Percentiles rank a stretch among this genome's conserved stretches.
Conservation (phyloP, 2,329 filamentous ascomycete genomes). For the Cryphonectria nitschkei region DNA sequence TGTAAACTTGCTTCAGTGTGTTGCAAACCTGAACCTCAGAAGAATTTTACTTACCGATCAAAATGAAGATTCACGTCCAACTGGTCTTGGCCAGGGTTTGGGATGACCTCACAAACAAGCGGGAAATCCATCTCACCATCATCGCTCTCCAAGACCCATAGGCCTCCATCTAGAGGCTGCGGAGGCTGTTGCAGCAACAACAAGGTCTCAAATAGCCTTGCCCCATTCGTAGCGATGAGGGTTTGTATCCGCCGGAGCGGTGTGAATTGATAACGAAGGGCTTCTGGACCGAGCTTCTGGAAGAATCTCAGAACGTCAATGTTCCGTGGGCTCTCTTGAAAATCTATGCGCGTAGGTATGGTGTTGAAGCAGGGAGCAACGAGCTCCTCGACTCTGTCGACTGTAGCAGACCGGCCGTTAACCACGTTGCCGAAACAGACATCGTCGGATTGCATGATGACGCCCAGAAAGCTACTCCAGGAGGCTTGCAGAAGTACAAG, state of each 20-base stretch:
- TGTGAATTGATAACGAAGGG: conserved; percentile 73
- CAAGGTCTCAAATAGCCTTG: conserved; percentile 76
- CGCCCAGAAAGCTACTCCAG: conserved; percentile 69
- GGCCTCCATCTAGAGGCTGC: conserved; percentile 55
- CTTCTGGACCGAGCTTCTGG: conserved; percentile 63
- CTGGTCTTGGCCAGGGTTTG: conserved; percentile 53
- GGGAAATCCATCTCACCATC: conserved; percentile 73
- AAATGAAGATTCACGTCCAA: conserved; percentile 67
- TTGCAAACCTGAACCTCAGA: not conserved
- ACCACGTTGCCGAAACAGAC: conserved; percentile 88
- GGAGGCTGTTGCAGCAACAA: conserved; percentile 74
- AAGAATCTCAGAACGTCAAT: conserved; percentile 61
- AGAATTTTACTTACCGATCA: conserved; percentile 46
- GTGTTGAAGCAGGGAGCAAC: conserved; percentile 96
- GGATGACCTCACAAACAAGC: conserved; percentile 75
- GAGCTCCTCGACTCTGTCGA: conserved; percentile 70
- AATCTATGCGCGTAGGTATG: conserved; percentile 67
- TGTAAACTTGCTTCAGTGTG: conserved; percentile 28
- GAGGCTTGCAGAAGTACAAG: conserved; percentile 71
- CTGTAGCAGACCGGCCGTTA: conserved; percentile 70
- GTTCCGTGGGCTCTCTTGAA: conserved; percentile 54
- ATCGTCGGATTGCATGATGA: conserved; percentile 61
- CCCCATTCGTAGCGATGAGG: conserved; percentile 45
- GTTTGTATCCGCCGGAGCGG: conserved; percentile 73
- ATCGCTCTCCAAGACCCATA: conserved; percentile 64